Evolutionary conservation across 192 early-diverging fungal species (phyloP), one percentile per base, ranked within the genome.

Genomic region (Lobosporangium transversale): DNA sequence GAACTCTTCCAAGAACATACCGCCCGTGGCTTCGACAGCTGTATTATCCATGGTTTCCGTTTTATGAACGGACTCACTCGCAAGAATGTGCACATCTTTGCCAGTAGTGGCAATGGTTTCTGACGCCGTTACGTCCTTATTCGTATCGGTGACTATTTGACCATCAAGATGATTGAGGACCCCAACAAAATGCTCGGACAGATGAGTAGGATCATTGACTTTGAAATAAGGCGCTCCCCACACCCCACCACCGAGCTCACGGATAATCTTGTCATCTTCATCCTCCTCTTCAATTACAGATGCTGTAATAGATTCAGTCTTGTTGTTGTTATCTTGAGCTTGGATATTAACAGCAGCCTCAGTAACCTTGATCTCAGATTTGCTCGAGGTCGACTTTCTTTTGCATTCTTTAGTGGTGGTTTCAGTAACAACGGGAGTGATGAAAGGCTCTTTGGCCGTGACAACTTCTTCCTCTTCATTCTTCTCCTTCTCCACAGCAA

Each of bases 151-250:
- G 9, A 23, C 44, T 26, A 33, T 26, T n/a, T 47, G 27, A 43
- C 21, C 36, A 18, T 37, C 40, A 32, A n/a, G 5, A 43, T 4
- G 12, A 7, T 6, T n/a, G 10, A 68, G 33, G 26, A 61, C 55
- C 23, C 60, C 62, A 11, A 53, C 30, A 43, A 66, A 75, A 23
- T 59, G 50, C 42, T 75, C 71, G 2, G 56, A 51, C 44, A 75
- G 26, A 9, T 15, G 29, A 1, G 32, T 20, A 44, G 62, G 40
- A 23, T 75, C 63, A 44, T 66, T 75, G 24, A 74, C 62, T 40
- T 74, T 52, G 56, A 74, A 74, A 20, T 40, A 58, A 11, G 70
- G 70, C 32, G 70, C 54, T 12, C 70, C 70, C 70, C 70, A 74
- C 54, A 74, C 51, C 7, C 62, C 62, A 3, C 56, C 48, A 4